Conservation (phyloP, 352 stramenopile genomes). For the Globisporangium acanthophoron region DNA sequence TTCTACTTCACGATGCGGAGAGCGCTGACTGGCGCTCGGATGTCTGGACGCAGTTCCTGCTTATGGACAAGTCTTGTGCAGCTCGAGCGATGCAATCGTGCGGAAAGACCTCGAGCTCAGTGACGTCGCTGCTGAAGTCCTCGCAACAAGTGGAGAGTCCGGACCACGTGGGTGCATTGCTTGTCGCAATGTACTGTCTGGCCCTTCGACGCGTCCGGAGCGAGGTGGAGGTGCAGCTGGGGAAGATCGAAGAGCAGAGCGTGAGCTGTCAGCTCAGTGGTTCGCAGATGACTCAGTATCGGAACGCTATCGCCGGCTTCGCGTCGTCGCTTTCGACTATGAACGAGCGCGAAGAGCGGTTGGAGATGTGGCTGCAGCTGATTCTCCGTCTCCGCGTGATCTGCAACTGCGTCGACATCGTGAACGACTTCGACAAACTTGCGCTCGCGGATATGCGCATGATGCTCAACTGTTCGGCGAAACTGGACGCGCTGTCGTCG, state of each 20-base stretch:
- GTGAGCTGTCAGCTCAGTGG: conserved; percentile 44
- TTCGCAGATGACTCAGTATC: conserved; percentile 67
- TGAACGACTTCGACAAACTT: conserved; percentile 75
- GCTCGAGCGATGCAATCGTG: conserved; percentile 35
- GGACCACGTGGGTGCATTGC: conserved; percentile 32
- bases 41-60: conserved; percentile 15
- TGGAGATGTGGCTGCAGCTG: conserved; percentile 60
- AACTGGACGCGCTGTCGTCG: conserved; percentile 49
- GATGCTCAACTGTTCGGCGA: conserved; percentile 53
- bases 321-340: conserved; percentile 30
- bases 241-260: conserved; percentile 81
- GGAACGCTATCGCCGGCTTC: conserved; percentile 52
- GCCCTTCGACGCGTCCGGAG: conserved; percentile 61
- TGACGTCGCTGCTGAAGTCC: conserved; percentile 39
- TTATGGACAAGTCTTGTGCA: conserved; percentile 45
- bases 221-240: conserved; percentile 70
- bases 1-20: conserved; percentile 25
- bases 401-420: conserved; percentile 79
- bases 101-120: conserved; percentile 35
- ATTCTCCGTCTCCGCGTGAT: conserved; percentile 60
- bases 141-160: conserved; percentile 21
- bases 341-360: conserved; percentile 39
- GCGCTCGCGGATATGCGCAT: conserved; percentile 57
- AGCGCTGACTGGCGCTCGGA: conserved; percentile 9
- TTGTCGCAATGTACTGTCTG: conserved; percentile 54